Conservation (phyloP, 192 early-diverging fungal genomes). For the Coemansia sp. region DNA sequence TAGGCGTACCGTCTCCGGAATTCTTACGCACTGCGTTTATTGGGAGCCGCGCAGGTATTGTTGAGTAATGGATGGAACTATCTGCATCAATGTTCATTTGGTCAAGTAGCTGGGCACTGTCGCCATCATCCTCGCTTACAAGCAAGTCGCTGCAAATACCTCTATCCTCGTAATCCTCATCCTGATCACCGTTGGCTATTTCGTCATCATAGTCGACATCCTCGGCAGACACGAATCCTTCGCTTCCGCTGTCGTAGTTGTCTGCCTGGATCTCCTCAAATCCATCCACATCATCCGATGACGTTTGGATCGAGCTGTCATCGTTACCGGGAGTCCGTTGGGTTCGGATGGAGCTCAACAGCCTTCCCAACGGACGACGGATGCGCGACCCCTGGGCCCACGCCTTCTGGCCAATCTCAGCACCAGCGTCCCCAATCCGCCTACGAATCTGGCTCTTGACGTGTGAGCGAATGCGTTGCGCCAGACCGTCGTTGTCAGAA, state of each 20-base stretch:
- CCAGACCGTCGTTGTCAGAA: conserved; percentile 19
- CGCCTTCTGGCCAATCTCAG: conserved; percentile 16
- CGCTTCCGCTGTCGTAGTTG: conserved; percentile 39
- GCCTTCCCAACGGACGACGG: conserved; percentile 40
- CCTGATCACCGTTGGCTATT: neutral
- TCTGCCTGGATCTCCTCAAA: conserved; percentile 39
- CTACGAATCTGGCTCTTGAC: conserved; percentile 36
- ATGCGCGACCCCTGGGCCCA: conserved; percentile 42
- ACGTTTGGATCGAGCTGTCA: neutral
- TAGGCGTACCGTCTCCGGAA: neutral
- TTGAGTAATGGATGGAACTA: neutral
- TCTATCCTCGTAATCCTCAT: neutral
- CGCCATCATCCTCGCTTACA: conserved; percentile 2
- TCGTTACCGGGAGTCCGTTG: neutral
- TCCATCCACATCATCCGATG: conserved; percentile 26
- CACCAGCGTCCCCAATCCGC: conserved; percentile 21
- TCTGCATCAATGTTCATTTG: neutral
- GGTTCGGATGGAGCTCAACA: conserved; percentile 34
- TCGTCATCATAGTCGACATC: conserved; percentile 24
- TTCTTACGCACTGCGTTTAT: conserved; percentile 24
- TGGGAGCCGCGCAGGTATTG: conserved; percentile 29
- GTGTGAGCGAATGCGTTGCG: conserved; percentile 38
- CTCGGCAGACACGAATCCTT: conserved; percentile 55
- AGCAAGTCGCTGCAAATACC: neutral
- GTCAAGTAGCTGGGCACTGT: conserved; percentile 11